Base-by-base conservation (phyloP, 177 flowering plant genomes). In the Vitis hybrid region DNA sequence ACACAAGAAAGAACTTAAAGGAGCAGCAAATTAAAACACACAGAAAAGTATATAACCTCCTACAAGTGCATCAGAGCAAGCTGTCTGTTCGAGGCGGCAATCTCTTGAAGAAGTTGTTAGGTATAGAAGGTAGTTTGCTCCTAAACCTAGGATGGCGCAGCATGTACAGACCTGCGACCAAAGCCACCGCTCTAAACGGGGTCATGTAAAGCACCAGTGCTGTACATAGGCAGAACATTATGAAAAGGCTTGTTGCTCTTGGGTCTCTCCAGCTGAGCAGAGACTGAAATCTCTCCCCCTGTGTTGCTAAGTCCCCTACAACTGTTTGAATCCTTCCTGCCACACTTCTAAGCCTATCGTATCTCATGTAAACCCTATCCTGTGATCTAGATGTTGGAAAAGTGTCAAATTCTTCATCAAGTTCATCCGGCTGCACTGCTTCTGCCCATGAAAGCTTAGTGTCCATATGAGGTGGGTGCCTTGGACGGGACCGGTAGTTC, bases 281-380 rank as follows among this genome's bases (percentile, higher is more conserved):
- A 20, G 88, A 74, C 71, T 83, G 87, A 15, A 87, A 54, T 53
- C 93, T 84, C 83, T 88, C 93, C 50, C 93, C 90, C 49, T 87
- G 90, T 45, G 90, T 87, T 45, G 93, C 93, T 8, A 88, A 66
- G 69, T 88, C 89, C 2, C 90, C 90, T 34, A 83, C 90, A 22
- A 88, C 86, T 2, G 87, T 86, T 70, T 86, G 92, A 45, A 88
- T 85, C 71, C 90, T 82, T 20, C 90, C 87, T 11, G 89, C 90
- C 3, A 88, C 86, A 59, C 90, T 82, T 39, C 89, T 68, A n/a
- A 87, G 79, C 77, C 89, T 77, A 63, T 87, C 93, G 53, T 88
- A 87, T 68, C 93, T 78, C 85, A 88, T 79, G 20, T 86, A 69
- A 5, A 84, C 86, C 9, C 83, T 19, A 10, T 88, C 90, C 1